These are phyloP conservation scores for Scenedesmus sp. DNA, from an alignment of 163 green algal genomes.

Conservation along the genomic window DNA sequence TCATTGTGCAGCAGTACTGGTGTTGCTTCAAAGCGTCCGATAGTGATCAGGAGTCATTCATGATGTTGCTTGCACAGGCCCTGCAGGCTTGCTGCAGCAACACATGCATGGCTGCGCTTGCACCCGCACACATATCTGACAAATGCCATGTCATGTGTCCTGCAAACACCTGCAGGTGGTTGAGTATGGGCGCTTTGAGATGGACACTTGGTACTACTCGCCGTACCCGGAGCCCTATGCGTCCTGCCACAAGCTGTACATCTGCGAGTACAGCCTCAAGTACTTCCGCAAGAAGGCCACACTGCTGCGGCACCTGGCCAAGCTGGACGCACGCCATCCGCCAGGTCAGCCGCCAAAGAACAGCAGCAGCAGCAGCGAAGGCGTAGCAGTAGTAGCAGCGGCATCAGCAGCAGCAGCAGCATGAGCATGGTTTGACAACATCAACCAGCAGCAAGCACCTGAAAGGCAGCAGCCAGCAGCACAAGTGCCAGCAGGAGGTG, in stretches of 20 bases:
- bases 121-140: too few relatives aligned
- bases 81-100: too few relatives aligned
- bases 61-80: too few relatives aligned
- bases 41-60: too few relatives aligned
- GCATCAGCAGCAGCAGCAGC: not conserved
- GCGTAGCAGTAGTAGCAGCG: not conserved
- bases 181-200: constrained; percentile 95
- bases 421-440: not conserved
- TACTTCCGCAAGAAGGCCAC: constrained; percentile 96
- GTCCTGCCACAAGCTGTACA: constrained; percentile 85
- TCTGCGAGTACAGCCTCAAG: constrained; percentile 86
- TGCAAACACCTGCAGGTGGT: constrained; percentile 62
- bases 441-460: too few relatives aligned
- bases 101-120: too few relatives aligned
- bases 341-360: constrained; percentile 58
- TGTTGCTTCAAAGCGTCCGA: too few relatives aligned
- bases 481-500: not conserved
- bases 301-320: constrained; percentile 92
- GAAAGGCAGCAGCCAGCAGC: too few relatives aligned
- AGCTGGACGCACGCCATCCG: constrained; percentile 73
- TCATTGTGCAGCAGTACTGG: too few relatives aligned
- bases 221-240: constrained; percentile 90
- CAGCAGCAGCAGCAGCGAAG: not conserved
- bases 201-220: constrained; percentile 99
- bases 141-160: too few relatives aligned